These are phyloP conservation scores for Psilocybe cyanescens DNA, from an alignment of 768 basidiomycete genomes.

Conservation along the genomic window DNA sequence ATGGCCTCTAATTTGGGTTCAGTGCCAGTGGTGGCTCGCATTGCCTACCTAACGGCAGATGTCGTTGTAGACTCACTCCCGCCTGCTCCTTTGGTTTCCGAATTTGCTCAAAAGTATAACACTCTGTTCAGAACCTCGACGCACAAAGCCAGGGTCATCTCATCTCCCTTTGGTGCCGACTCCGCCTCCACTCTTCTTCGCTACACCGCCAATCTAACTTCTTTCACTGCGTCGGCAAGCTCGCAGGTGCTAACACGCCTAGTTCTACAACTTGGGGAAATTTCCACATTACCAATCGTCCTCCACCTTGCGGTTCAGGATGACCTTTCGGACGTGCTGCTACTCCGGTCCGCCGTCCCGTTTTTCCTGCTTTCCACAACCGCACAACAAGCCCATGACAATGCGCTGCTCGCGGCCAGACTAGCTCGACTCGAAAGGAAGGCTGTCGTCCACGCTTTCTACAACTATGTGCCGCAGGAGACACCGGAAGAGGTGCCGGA, in stretches of 20 bases:
- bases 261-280: conserved; percentile 69
- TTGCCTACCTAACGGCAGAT: conserved; percentile 76
- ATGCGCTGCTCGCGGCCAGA: conserved; percentile 84
- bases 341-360: conserved; percentile 79
- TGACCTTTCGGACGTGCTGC: conserved; percentile 75
- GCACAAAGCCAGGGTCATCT: conserved; percentile 46
- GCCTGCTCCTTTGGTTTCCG: conserved; percentile 39
- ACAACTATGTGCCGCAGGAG: conserved; percentile 43
- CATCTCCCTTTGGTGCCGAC: conserved; percentile 69
- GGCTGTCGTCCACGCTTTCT: conserved; percentile 88
- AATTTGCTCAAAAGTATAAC: conserved; percentile 44
- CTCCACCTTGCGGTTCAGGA: conserved; percentile 68
- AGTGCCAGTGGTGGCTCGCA: conserved; percentile 56
- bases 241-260: conserved; percentile 60
- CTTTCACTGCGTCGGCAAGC: conserved; percentile 58
- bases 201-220: conserved; percentile 52
- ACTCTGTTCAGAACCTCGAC: conserved; percentile 36
- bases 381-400: conserved; percentile 84
- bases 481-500: conserved; percentile 56
- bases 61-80: conserved; percentile 62
- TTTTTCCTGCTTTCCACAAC: conserved; percentile 82
- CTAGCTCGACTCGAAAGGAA: conserved; percentile 72
- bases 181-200: conserved; percentile 60
- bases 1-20: conserved; percentile 32
- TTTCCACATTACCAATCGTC: conserved; percentile 68